Conservation (phyloP, 495 filamentous ascomycete species). For the Aspergillus nidulans region DNA sequence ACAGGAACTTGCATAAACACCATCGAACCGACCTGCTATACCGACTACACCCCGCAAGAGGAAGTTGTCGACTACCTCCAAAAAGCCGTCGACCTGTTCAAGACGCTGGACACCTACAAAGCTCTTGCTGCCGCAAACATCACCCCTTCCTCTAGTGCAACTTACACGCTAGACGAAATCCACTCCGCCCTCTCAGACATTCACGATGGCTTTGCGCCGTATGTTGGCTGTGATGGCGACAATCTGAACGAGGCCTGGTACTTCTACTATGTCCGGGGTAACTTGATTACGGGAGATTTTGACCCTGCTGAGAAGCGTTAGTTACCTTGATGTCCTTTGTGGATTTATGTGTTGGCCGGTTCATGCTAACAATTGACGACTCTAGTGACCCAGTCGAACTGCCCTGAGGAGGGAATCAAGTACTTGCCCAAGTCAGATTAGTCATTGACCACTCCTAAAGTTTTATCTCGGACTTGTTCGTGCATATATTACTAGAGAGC, state of each 20-base stretch:
- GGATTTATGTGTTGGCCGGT: background rate
- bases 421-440: constrained; percentile 52
- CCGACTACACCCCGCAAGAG: constrained; percentile 51
- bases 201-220: constrained; percentile 54
- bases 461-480: background rate
- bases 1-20: constrained; percentile 51
- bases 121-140: constrained; percentile 62
- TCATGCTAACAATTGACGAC: background rate
- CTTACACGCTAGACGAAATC: constrained; percentile 60
- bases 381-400: constrained; percentile 50
- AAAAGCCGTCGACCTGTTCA: constrained; percentile 56
- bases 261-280: constrained; percentile 70
- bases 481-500: no score
- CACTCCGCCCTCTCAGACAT: constrained; percentile 52
- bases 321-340: constrained; percentile 10
- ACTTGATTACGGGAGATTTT: constrained; percentile 65
- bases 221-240: constrained; percentile 56
- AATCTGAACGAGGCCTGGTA: constrained; percentile 71
- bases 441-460: background rate
- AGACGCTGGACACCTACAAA: constrained; percentile 56
- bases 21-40: constrained; percentile 70
- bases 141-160: constrained; percentile 50
- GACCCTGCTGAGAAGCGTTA: constrained; percentile 49
- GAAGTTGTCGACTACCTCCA: constrained; percentile 59
- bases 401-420: constrained; percentile 52